Evolutionary conservation across 306 rosid species (phyloP).

Genomic region (Abrus pulchellus): DNA sequence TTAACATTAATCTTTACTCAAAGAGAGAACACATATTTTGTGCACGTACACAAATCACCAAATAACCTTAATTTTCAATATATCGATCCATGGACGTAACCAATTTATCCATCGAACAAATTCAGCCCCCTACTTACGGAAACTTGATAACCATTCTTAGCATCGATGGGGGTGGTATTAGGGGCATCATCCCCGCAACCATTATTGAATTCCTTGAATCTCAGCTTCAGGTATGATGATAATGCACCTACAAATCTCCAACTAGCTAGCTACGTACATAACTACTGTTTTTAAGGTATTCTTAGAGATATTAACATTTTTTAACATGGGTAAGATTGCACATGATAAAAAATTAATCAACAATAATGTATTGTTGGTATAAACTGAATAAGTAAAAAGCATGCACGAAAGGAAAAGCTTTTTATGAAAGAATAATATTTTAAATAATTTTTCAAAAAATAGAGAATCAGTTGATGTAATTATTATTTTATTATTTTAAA

Average conservation of each 20-base stretch:
- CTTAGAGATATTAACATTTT: too few relatives aligned
- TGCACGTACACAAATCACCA: background rate
- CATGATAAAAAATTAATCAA: too few relatives aligned
- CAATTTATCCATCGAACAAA: slow-evolving; percentile 33
- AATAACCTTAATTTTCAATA: background rate
- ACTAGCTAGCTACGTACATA: background rate
- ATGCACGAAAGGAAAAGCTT: too few relatives aligned
- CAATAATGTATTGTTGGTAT: too few relatives aligned
- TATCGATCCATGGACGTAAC: slow-evolving; percentile 31
- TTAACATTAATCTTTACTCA: background rate
- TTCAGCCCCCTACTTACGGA: slow-evolving; percentile 69
- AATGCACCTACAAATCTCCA: background rate
- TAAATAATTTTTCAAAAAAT: too few relatives aligned
- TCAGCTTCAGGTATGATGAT: slow-evolving; percentile 68
- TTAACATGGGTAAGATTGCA: too few relatives aligned
- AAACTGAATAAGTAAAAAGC: too few relatives aligned
- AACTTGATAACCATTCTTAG: slow-evolving; percentile 70
- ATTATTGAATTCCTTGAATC: slow-evolving; percentile 71
- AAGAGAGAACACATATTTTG: background rate
- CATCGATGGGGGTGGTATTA: slow-evolving; percentile 77
- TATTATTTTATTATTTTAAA: too few relatives aligned
- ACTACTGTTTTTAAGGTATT: background rate
- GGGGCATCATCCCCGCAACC: slow-evolving; percentile 73
- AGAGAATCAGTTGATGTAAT: too few relatives aligned
- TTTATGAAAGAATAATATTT: too few relatives aligned